Conservation (phyloP, 164 flowering plant species). For the Macadamia tetraphylla region DNA sequence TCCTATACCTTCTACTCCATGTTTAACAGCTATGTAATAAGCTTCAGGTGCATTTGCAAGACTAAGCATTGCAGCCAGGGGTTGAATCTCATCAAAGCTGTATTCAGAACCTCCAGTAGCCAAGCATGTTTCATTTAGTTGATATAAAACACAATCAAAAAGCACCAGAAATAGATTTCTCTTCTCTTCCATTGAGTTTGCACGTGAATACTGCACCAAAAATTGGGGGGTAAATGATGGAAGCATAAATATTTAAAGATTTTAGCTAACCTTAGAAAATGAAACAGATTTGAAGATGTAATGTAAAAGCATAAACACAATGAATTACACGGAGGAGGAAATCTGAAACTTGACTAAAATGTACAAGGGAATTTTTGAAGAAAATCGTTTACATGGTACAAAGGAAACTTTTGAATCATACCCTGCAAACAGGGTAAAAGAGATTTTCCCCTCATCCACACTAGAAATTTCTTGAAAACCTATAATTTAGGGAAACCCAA, state of each 20-base stretch:
- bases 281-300: not conserved
- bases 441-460: too few relatives aligned
- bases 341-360: not conserved
- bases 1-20: slow-evolving; percentile 88
- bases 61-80: slow-evolving; percentile 60
- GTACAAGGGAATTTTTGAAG: not conserved
- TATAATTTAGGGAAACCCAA: too few relatives aligned
- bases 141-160: slow-evolving; percentile 84
- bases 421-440: too few relatives aligned
- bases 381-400: too few relatives aligned
- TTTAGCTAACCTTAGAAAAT: not conserved
- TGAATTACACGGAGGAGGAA: not conserved
- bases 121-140: slow-evolving; percentile 59
- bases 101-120: slow-evolving; percentile 65
- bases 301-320: not conserved
- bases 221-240: not conserved
- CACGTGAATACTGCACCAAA: slow-evolving; percentile 67
- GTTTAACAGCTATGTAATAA: slow-evolving; percentile 78
- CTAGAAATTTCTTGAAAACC: too few relatives aligned
- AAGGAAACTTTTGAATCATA: too few relatives aligned
- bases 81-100: slow-evolving; percentile 69
- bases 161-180: slow-evolving; percentile 77
- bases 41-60: slow-evolving; percentile 96
- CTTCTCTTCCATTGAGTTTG: slow-evolving; percentile 78
- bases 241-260: not conserved